Evolutionary conservation across 2,329 filamentous ascomycete species (phyloP).

Genomic region (Didymella exigua): DNA sequence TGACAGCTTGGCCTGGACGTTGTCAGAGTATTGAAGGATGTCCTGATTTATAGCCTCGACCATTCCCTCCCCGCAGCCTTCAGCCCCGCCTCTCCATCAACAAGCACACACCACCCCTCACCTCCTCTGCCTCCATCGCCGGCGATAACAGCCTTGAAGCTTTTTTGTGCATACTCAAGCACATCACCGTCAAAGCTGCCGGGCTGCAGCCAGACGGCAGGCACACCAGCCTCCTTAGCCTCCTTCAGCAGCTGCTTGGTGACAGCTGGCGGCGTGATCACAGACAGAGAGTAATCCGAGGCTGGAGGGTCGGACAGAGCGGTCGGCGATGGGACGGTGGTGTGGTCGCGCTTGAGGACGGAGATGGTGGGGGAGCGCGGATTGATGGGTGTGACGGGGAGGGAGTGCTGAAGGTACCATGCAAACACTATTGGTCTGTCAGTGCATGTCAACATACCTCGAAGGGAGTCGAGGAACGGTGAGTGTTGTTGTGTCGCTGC

Average conservation of each 20-base stretch:
- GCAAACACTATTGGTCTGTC: constrained; percentile 69
- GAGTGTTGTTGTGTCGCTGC: not conserved
- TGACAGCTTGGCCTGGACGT: no score
- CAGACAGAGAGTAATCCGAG: constrained; percentile 73
- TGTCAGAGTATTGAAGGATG: no score
- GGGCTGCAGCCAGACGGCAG: constrained; percentile 72
- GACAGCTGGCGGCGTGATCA: constrained; percentile 83
- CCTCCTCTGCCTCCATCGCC: constrained; percentile 41
- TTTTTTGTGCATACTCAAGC: constrained; percentile 68
- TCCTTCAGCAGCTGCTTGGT: constrained; percentile 77
- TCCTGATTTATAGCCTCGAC: constrained; percentile 33
- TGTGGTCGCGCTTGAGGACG: constrained; percentile 64
- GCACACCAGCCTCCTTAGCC: constrained; percentile 74
- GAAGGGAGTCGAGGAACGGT: not conserved
- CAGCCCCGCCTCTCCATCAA: constrained; percentile 49
- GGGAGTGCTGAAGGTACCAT: constrained; percentile 81
- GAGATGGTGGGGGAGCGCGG: constrained; percentile 69
- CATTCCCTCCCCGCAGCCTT: constrained; percentile 43
- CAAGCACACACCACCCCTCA: constrained; percentile 51
- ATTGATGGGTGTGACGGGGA: constrained; percentile 85
- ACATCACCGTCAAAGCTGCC: constrained; percentile 83
- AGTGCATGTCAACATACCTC: not conserved
- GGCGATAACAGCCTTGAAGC: constrained; percentile 74
- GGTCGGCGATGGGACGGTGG: constrained; percentile 69
- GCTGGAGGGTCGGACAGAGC: constrained; percentile 60